Evolutionary conservation across 768 basidiomycete species (phyloP).

Genomic region (Rhizopogon vesiculosus): DNA sequence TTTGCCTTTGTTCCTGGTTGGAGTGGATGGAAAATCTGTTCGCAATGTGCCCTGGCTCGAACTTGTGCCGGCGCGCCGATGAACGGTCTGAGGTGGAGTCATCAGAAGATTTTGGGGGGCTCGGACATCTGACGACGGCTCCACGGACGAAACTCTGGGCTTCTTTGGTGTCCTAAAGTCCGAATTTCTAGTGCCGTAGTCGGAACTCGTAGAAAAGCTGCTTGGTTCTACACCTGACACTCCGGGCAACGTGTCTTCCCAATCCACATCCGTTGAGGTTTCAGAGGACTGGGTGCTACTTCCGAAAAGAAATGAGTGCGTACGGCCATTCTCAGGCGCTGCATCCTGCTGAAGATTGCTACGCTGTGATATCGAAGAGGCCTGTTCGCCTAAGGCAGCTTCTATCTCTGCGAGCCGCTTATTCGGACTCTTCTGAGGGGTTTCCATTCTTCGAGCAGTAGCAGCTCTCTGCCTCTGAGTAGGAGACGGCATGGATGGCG

Average conservation of each 20-base stretch:
- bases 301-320: neutral
- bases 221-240: conserved; percentile 7
- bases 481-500: neutral
- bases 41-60: neutral
- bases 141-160: conserved; percentile 3
- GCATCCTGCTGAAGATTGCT: conserved; percentile 6
- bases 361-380: neutral
- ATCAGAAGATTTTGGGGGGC: neutral
- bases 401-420: neutral
- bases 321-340: neutral
- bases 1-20: conserved; percentile 22
- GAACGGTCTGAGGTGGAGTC: conserved; percentile 20
- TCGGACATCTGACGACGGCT: neutral
- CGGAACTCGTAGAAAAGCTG: too few species aligned
- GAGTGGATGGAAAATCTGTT: conserved; percentile 10
- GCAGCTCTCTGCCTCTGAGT: neutral
- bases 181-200: neutral
- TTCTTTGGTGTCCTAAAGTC: conserved; percentile 17
- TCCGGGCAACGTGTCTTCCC: conserved; percentile 10
- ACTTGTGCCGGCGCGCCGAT: neutral
- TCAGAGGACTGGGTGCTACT: conserved; percentile 15
- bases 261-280: conserved; percentile 19
- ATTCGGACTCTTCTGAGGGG: neutral
- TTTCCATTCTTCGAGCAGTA: neutral
- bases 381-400: neutral